These are phyloP conservation scores for Lichenothelia convexa DNA, from an alignment of 495 filamentous ascomycete genomes.

Conservation along the genomic window DNA sequence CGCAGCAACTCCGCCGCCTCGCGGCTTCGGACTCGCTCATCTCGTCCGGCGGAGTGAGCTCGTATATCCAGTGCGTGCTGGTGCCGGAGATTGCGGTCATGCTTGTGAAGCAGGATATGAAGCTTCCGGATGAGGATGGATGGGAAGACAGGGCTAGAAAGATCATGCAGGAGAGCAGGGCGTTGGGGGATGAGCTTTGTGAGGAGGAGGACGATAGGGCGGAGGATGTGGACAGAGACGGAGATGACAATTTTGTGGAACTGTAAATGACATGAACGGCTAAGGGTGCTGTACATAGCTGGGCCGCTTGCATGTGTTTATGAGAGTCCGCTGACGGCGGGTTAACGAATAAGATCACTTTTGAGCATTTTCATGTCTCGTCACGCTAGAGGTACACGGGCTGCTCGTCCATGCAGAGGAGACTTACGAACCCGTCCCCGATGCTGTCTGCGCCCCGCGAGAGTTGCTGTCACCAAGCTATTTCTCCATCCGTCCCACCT, in stretches of 20 bases:
- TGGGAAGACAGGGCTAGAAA: conserved; percentile 41
- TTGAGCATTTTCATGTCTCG: no score
- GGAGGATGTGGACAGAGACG: conserved; percentile 36
- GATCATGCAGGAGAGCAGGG: conserved; percentile 55
- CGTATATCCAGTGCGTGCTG: conserved; percentile 68
- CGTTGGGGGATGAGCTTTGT: conserved; percentile 61
- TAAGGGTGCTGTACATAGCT: no score
- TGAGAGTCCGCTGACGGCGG: no score
- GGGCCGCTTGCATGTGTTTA: no score
- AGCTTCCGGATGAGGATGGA: conserved; percentile 15
- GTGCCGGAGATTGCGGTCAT: conserved; percentile 65
- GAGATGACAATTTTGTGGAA: conserved; percentile 18
- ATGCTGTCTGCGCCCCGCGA: no score
- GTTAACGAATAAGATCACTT: no score
- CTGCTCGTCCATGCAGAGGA: no score
- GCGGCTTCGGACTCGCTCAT: conserved; percentile 50
- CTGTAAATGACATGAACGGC: no score
- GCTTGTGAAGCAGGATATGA: conserved; percentile 78
- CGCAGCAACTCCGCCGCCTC: conserved; percentile 40
- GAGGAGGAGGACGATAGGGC: conserved; percentile 36
- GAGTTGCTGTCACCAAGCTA: no score
- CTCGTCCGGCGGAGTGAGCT: conserved; percentile 45
- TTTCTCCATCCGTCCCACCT: no score
- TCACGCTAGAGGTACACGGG: no score
- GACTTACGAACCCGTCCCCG: no score